Base-by-base conservation (phyloP, 148 eudicot genomes). In the Rhododendron henanense region DNA sequence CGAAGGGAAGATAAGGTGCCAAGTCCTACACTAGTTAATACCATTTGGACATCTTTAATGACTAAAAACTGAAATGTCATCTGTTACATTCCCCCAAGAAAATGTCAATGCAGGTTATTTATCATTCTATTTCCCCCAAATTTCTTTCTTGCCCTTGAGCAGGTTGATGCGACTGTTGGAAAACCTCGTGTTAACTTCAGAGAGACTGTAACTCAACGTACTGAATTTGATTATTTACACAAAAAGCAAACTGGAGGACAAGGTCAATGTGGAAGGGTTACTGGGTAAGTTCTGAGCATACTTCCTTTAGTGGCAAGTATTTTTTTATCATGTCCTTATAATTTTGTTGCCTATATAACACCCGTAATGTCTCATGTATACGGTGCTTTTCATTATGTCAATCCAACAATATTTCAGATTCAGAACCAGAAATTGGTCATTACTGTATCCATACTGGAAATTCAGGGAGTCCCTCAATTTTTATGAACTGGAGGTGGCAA, bases 241-340 rank as follows among this genome's bases (percentile, higher is more conserved):
- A 97, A 97, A 91, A 97, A 97, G 90, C 99, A 97, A 92, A 90
- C 91, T 89, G 99, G 99, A 89, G 99, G 99, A 51, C 98, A 95
- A 86, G 98, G 99, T 81, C 99, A 97, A 88, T 97, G 92, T 83
- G 99, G 99, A 90, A 88, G 98, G 85, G 99, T 97, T 74, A 88
- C 91, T 78, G 99, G 99, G 99, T 95, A 93, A 91, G 92, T 25
- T 39, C 21, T 6, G 44, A 55, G 11, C 39, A 83, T 35, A 14
- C 44, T 59, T 0, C 85, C 33, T 44, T 59, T 19, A 3, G 2
- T 78, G 19, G 83, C 63, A 33, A 21, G 28, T 82, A 7, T 47
- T 1, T 51, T 28, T 37, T 65, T n/a, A 55, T 50, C 65, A 41
- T 61, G 35, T 78, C 33, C 74, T 55, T 59, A 6, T 59, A 59